phyloP scores from a whole-genome alignment of 2,329 filamentous ascomycete genomes.

The Apiospora marii region DNA sequence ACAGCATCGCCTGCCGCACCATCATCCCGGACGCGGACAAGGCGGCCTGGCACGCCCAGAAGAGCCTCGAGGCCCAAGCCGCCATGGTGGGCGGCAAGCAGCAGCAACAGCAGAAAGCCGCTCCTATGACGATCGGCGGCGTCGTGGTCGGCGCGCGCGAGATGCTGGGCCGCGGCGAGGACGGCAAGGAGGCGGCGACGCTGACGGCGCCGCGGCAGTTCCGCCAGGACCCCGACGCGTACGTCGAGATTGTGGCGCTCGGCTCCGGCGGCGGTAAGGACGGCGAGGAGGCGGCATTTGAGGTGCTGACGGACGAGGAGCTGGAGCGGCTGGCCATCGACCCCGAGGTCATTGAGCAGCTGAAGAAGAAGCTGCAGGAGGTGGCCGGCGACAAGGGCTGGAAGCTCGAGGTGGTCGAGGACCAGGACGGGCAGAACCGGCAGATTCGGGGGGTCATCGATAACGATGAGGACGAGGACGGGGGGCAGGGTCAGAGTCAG shows the following conservation, averaged over 20 bases:
- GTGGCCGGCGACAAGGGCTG: constrained; percentile 76
- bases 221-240: constrained; percentile 35
- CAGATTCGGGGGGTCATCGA: constrained; percentile 78
- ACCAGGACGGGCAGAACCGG: constrained; percentile 62
- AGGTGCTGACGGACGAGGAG: constrained; percentile 69
- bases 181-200: constrained; percentile 53
- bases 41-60: constrained; percentile 48
- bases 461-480: constrained; percentile 34
- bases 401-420: constrained; percentile 82
- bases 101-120: constrained; percentile 36
- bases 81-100: constrained; percentile 42
- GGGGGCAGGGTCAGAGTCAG: constrained; percentile 27
- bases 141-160: constrained; percentile 60
- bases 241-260: constrained; percentile 55
- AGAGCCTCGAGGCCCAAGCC: constrained; percentile 49
- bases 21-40: constrained; percentile 66
- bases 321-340: constrained; percentile 73
- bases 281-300: constrained; percentile 65
- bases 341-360: constrained; percentile 70
- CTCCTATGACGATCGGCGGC: constrained; percentile 56
- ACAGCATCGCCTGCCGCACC: constrained; percentile 78
- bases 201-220: constrained; percentile 41
- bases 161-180: constrained; percentile 56
- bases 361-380: constrained; percentile 73
- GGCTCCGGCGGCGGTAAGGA: constrained; percentile 52